phyloP scores from a whole-genome alignment of 352 stramenopile species.

The Phytophthora agathidicida region DNA sequence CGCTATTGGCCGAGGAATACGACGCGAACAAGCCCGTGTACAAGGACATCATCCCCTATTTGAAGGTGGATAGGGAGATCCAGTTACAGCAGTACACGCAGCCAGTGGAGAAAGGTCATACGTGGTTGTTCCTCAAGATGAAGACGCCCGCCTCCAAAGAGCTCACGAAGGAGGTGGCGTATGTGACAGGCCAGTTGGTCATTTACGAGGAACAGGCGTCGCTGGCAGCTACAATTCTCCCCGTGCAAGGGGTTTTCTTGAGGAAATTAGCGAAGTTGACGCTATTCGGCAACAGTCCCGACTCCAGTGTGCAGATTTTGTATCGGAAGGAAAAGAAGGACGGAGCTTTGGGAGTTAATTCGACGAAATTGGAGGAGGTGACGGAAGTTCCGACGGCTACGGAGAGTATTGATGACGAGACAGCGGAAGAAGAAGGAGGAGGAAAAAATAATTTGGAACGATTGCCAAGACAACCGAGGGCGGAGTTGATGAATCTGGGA shows the following conservation, averaged over 20 bases:
- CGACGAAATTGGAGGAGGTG: conserved; percentile 23
- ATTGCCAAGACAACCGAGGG: conserved; percentile 42
- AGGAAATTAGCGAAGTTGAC: conserved; percentile 73
- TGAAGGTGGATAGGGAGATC: conserved; percentile 75
- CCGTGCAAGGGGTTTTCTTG: conserved; percentile 85
- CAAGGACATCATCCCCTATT: conserved; percentile 76
- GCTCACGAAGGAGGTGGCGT: conserved; percentile 68
- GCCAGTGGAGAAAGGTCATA: conserved; percentile 70
- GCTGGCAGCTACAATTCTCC: conserved; percentile 78
- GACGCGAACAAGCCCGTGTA: conserved; percentile 61
- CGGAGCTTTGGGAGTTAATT: not conserved
- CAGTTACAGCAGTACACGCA: conserved; percentile 82
- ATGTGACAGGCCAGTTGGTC: conserved; percentile 82
- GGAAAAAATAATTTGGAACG: conserved; percentile 28
- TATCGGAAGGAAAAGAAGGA: conserved; percentile 57
- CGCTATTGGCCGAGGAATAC: conserved; percentile 62
- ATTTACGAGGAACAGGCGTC: conserved; percentile 86
- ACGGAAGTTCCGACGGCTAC: conserved; percentile 6
- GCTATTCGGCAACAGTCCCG: conserved; percentile 84
- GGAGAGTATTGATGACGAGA: not conserved
- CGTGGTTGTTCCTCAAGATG: conserved; percentile 86
- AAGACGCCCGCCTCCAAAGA: conserved; percentile 75
- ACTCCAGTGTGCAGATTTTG: conserved; percentile 79
- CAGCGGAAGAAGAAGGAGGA: conserved; percentile 35
- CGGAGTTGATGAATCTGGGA: conserved; percentile 65